phyloP scores from a whole-genome alignment of 1,284 basidiomycete species.

The Acaromyces ingoldii region DNA sequence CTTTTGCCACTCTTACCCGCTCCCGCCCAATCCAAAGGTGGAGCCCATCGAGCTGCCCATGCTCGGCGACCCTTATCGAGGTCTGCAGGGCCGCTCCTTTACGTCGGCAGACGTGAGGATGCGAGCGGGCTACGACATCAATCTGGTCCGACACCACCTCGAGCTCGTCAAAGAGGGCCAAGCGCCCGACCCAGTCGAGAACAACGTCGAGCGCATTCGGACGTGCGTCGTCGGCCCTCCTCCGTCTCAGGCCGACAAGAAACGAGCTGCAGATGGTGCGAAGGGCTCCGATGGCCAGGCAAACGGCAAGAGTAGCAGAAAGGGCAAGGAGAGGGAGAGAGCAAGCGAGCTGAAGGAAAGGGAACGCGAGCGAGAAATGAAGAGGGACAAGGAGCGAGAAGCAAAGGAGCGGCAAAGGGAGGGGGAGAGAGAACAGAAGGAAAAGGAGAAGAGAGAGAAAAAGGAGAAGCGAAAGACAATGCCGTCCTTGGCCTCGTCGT shows the following conservation, averaged over 20 bases:
- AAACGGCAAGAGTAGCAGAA: constrained; percentile 11
- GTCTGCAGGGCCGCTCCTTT: background rate
- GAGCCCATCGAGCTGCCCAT: constrained; percentile 30
- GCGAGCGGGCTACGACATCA: constrained; percentile 36
- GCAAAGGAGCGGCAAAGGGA: no score
- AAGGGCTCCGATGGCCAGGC: constrained; percentile 7
- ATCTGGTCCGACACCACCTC: constrained; percentile 31
- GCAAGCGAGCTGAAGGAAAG: background rate
- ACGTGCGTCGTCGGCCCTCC: constrained; percentile 45
- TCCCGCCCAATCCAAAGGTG: constrained; percentile 27
- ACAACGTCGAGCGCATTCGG: constrained; percentile 44
- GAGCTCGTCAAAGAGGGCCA: constrained; percentile 30
- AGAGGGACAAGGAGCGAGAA: no score
- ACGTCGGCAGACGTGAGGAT: constrained; percentile 15
- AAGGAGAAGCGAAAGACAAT: background rate
- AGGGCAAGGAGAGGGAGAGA: constrained; percentile 4
- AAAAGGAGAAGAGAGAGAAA: background rate
- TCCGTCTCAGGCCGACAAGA: constrained; percentile 9
- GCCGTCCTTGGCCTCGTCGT: background rate
- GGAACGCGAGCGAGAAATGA: background rate
- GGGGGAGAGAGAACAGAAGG: constrained; percentile 1
- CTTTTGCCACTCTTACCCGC: constrained; percentile 41
- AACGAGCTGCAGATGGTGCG: background rate
- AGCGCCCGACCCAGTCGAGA: constrained; percentile 28
- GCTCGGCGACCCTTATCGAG: constrained; percentile 2